Percentiles rank a stretch among this genome's conserved stretches.
These are phyloP conservation scores for Fraxinus americana DNA, from an alignment of 257 asterid genomes.

Conservation along the genomic window DNA sequence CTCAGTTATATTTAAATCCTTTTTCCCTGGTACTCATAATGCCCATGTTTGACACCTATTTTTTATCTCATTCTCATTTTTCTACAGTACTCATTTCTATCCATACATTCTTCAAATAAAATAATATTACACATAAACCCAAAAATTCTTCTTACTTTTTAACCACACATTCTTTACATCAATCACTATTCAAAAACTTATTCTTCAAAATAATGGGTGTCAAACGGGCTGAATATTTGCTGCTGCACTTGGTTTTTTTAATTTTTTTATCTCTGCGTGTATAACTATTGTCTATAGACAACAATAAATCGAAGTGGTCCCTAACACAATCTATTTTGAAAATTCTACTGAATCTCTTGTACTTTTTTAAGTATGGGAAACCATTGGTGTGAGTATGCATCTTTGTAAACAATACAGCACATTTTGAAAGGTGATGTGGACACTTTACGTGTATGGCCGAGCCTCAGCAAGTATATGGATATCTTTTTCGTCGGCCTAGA, in stretches of 20 bases:
- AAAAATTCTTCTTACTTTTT: no score
- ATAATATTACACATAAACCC: no score
- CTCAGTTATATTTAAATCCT: conserved; percentile 16
- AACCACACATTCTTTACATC: no score
- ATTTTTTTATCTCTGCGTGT: background rate
- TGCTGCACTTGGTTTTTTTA: background rate
- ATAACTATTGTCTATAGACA: background rate
- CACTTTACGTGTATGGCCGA: background rate
- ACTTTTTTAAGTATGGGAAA: background rate
- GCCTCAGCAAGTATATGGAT: background rate
- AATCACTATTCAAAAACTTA: no score
- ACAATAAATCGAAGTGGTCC: background rate
- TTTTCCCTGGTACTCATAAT: no score
- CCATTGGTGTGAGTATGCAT: conserved; percentile 2
- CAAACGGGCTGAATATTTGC: no score
- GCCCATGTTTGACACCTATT: no score
- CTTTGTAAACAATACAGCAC: background rate
- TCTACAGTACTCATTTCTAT: no score
- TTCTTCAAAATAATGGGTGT: no score
- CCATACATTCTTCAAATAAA: no score
- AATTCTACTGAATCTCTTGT: background rate
- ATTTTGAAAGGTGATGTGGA: conserved; percentile 2
- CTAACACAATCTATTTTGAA: background rate
- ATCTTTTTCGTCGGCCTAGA: background rate
- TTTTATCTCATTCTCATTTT: no score